Evolutionary conservation across 192 early-diverging fungal species (phyloP).

Genomic region (Podila clonocystis): DNA sequence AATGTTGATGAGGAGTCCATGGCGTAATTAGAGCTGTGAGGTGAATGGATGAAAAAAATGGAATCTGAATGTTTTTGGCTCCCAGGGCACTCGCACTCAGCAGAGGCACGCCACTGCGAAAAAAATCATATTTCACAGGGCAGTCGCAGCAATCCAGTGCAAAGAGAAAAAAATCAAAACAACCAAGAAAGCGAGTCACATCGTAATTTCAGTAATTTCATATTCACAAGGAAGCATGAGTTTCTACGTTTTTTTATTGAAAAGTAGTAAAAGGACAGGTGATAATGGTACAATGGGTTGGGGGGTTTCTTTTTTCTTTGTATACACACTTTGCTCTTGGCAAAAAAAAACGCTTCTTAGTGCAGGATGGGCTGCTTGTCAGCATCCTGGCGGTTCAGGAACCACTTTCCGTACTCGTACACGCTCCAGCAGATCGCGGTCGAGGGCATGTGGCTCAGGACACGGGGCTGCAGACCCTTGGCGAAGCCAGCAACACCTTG

Average conservation of each 20-base stretch:
- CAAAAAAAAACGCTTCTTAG: constrained; percentile 13
- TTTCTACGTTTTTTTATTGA: neutral
- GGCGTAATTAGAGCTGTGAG: constrained; percentile 19
- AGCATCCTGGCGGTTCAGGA: constrained; percentile 49
- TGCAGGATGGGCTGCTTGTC: constrained; percentile 49
- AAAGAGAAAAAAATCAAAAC: constrained; percentile 1
- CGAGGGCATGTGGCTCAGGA: constrained; percentile 91
- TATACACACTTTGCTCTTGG: constrained; percentile 2
- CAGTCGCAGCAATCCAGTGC: neutral
- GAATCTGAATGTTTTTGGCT: neutral
- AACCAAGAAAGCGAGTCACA: constrained; percentile 1
- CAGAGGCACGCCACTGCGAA: too few species aligned
- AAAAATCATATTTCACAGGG: neutral
- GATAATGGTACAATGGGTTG: constrained; percentile 28
- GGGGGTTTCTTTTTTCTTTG: neutral
- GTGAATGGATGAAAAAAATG: neutral
- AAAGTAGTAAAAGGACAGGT: neutral
- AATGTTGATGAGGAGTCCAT: constrained; percentile 51
- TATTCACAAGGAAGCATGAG: neutral
- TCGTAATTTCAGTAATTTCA: too few species aligned
- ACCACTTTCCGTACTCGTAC: constrained; percentile 88
- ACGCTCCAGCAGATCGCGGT: constrained; percentile 97
- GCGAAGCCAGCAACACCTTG: constrained; percentile 85
- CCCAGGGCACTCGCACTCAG: too few species aligned
- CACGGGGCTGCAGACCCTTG: constrained; percentile 81